Conservation (phyloP, 352 stramenopile species). For the Phytophthora foliorum region DNA sequence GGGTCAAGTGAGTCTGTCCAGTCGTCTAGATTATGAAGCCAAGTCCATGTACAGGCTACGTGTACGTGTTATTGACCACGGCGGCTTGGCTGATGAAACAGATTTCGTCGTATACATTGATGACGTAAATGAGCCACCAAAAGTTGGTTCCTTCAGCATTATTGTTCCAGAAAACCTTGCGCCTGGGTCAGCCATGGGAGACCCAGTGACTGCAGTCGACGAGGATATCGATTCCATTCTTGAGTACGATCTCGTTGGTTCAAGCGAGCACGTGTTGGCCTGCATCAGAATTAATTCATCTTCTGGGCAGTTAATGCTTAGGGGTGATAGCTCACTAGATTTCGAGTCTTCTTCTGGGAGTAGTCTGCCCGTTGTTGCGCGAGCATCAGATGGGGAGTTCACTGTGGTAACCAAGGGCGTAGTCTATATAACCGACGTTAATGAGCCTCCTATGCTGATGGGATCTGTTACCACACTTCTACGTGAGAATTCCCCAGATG, state of each 20-base stretch:
- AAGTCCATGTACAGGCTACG: constrained; percentile 15
- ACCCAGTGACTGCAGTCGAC: constrained; percentile 25
- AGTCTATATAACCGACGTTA: constrained; percentile 51
- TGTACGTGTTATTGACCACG: constrained; percentile 25
- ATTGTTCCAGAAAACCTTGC: constrained; percentile 25
- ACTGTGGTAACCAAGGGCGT: constrained; percentile 17
- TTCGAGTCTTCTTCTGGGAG: constrained; percentile 28
- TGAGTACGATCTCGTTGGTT: constrained; percentile 22
- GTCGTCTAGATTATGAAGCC: constrained; percentile 26
- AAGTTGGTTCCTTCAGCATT: constrained; percentile 22
- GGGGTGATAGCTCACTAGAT: constrained; percentile 28
- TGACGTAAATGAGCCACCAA: constrained; percentile 38
- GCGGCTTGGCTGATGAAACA: constrained; percentile 18
- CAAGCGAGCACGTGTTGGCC: constrained; percentile 6
- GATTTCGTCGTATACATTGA: constrained; percentile 23
- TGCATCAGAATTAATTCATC: constrained; percentile 28
- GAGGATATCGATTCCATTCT: constrained; percentile 16
- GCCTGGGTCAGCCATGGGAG: constrained; percentile 27
- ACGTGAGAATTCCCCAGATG: constrained; percentile 24
- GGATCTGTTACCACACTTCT: constrained; percentile 3
- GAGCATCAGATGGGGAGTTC: constrained; percentile 52
- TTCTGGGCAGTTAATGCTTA: constrained; percentile 29
- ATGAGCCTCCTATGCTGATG: constrained; percentile 42
- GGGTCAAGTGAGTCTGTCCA: constrained; percentile 20
- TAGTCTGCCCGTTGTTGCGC: constrained; percentile 36